These are phyloP conservation scores for Suillus subalutaceus DNA, from an alignment of 768 basidiomycete species.

Conservation along the genomic window DNA sequence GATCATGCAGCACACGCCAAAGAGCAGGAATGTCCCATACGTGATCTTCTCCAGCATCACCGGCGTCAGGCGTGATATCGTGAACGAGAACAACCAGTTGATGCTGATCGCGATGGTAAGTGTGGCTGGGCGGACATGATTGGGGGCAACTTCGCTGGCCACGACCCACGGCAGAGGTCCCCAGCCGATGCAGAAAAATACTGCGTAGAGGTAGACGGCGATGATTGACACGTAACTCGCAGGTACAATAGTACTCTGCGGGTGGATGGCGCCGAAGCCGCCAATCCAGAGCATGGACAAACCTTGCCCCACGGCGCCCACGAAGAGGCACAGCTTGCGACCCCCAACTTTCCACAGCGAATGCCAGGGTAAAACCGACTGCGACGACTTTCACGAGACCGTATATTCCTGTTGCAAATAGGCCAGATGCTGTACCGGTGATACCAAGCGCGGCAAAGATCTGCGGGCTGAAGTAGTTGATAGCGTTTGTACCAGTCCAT, in stretches of 20 bases:
- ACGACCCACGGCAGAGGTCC: conserved; percentile 40
- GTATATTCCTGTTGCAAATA: conserved; percentile 48
- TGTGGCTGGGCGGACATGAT: conserved; percentile 43
- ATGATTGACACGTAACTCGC: conserved; percentile 48
- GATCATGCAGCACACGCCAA: conserved; percentile 44
- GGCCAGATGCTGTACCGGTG: conserved; percentile 39
- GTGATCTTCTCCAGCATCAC: conserved; percentile 38
- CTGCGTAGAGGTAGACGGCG: conserved; percentile 49
- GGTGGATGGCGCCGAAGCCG: conserved; percentile 41
- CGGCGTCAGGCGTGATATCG: conserved; percentile 47
- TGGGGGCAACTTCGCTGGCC: conserved; percentile 39
- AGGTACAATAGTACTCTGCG: conserved; percentile 31
- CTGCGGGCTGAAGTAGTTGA: conserved; percentile 51
- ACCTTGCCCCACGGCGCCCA: conserved; percentile 48
- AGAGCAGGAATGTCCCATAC: conserved; percentile 47
- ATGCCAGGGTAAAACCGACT: conserved; percentile 41
- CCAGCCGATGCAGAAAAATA: conserved; percentile 48
- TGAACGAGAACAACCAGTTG: conserved; percentile 51
- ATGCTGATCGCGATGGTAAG: conserved; percentile 42
- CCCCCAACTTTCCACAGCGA: conserved; percentile 50
- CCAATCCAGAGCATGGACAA: conserved; percentile 51
- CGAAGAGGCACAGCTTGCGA: conserved; percentile 46
- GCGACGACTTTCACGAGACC: conserved; percentile 41
- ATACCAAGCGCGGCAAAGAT: conserved; percentile 50
- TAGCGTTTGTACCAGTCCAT: conserved; percentile 52